Base-by-base conservation (phyloP, 192 early-diverging fungal genomes). In the Allomyces macrogynus region DNA sequence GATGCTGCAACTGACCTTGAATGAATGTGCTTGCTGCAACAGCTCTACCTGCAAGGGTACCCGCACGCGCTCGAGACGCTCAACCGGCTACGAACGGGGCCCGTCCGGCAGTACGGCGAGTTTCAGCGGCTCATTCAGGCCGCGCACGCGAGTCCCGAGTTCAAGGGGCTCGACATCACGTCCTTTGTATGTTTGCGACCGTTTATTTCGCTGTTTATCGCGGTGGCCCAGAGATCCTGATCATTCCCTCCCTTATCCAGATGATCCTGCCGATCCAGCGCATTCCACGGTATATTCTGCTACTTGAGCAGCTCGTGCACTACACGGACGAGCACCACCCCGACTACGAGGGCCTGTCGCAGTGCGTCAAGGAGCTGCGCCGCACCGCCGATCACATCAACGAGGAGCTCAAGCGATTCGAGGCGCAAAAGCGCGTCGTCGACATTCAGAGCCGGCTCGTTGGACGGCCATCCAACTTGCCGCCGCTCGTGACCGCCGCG, bases 261-360 rank as follows among this genome's bases (percentile, higher is more conserved):
- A 40, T 77, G 71, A 73, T 77, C 61, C 65, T 77, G 42, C 76
- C 78, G 8, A 73, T 77, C 67, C 78, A 80, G 68, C 65, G 78
- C 26, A 72, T 72, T 40, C 74, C 71, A 27, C 67, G 73, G 23
- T 79, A 80, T 75, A 70, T 67, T 64, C 67, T 80, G 64, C 64
- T 83, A 57, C 70, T 77, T 43, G 70, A 76, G 67, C 74, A 84
- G 32, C 64, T 84, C 68, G 73, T 77, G 65, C 73, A 72, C 43
- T 70, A 79, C 68, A 86, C 82, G 20, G 65, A 66, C 63, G 69
- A 9, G 22, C 63, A 18, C 68, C 76, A 74, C 67, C 69, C 69
- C 61, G 82, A 73, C 66, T 76, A 67, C 69, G 69, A 40, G 32
- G 32, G 32, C 32, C 32, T 40, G 32, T 40, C 32, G 32, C 32